Evolutionary conservation across 306 rosid genomes (phyloP).

Genomic region (Begonia masoniana): DNA sequence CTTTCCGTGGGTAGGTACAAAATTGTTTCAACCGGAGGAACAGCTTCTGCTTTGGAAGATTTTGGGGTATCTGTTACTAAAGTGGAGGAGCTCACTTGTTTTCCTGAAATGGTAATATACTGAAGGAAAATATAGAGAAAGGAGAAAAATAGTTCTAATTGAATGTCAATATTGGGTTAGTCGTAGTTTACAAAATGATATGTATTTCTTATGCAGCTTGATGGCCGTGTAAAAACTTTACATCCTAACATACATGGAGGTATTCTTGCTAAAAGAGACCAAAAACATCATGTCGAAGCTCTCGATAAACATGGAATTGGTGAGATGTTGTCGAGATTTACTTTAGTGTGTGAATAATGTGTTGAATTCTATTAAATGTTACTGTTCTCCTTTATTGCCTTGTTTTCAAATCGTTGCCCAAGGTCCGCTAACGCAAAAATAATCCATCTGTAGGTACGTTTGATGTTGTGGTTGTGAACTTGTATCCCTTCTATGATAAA

Average conservation of each 20-base stretch:
- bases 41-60: constrained; percentile 68
- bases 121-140: not conserved
- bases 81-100: constrained; percentile 75
- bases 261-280: constrained; percentile 91
- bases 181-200: not conserved
- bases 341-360: not conserved
- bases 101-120: constrained; percentile 75
- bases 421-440: constrained; percentile 3
- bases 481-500: constrained; percentile 80
- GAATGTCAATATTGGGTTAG: not conserved
- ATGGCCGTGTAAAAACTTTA: constrained; percentile 92
- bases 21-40: constrained; percentile 96
- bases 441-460: constrained; percentile 49
- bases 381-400: not conserved
- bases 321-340: constrained; percentile 14
- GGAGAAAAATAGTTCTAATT: not conserved
- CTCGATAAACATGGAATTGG: constrained; percentile 77
- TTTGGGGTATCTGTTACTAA: constrained; percentile 75
- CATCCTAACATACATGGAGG: constrained; percentile 90
- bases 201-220: constrained; percentile 44
- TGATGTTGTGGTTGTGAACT: constrained; percentile 87
- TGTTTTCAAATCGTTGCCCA: not conserved
- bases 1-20: constrained; percentile 33
- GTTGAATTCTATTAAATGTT: not conserved
- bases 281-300: constrained; percentile 77